Conservation (phyloP, 2,329 filamentous ascomycete species). For the Claviceps fusiformis region DNA sequence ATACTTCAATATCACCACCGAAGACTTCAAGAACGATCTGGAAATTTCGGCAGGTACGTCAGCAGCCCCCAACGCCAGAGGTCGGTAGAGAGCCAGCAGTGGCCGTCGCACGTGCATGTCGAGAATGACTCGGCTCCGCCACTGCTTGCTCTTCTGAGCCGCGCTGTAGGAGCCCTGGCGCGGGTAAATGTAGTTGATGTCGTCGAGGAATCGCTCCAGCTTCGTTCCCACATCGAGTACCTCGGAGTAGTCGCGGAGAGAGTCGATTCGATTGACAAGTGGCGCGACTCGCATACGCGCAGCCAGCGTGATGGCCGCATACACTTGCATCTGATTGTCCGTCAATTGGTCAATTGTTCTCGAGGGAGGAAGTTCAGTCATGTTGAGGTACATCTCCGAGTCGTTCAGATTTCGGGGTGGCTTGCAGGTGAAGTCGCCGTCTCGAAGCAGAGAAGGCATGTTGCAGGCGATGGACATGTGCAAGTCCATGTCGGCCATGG, state of each 20-base stretch:
- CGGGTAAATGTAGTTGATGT: slow-evolving; percentile 39
- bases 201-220: slow-evolving; percentile 39
- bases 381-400: slow-evolving; percentile 31
- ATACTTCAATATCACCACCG: slow-evolving; percentile 41
- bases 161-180: slow-evolving; percentile 28
- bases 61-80: slow-evolving; percentile 37
- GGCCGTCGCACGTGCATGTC: slow-evolving; percentile 42
- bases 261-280: slow-evolving; percentile 37
- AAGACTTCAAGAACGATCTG: slow-evolving; percentile 38
- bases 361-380: slow-evolving; percentile 33
- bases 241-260: slow-evolving; percentile 37
- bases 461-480: slow-evolving; percentile 39
- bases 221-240: slow-evolving; percentile 39
- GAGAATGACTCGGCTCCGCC: slow-evolving; percentile 35
- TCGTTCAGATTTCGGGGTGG: slow-evolving; percentile 42
- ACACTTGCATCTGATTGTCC: slow-evolving; percentile 40
- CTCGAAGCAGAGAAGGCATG: slow-evolving; percentile 35
- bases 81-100: slow-evolving; percentile 38
- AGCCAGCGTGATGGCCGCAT: slow-evolving; percentile 36
- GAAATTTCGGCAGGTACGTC: slow-evolving; percentile 38
- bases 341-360: slow-evolving; percentile 38
- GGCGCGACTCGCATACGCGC: slow-evolving; percentile 36
- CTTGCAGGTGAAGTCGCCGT: slow-evolving; percentile 39
- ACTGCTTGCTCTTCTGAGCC: slow-evolving; percentile 33
- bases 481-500: slow-evolving; percentile 42